Base-by-base conservation (phyloP, 2,329 filamentous ascomycete species). In the Aspergillus niger region DNA sequence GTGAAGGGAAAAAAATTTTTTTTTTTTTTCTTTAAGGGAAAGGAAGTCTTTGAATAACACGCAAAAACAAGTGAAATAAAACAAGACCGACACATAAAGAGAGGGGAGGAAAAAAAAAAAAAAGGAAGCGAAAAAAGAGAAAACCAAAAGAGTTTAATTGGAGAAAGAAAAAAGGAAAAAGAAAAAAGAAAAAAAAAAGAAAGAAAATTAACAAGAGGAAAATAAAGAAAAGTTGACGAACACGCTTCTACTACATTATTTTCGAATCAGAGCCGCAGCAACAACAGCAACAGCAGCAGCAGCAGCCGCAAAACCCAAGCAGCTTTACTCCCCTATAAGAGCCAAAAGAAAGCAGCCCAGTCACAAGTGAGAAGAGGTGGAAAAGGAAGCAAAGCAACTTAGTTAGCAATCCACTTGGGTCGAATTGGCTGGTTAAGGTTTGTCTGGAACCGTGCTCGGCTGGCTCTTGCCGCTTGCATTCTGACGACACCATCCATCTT, bases 401-500 rank as follows among this genome's bases (percentile, higher is more conserved):
- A 32, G 7, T n/a, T 50, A 51, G 26, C 48, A 30, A 51, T 30
- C 41, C 17, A 56, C 43, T 50, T 53, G 56, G 59, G 57, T 55
- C 53, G 54, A 55, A 54, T 55, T 59, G 59, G 57, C 53, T 55
- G 60, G 63, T 69, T 70, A 69, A 70, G 65, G 69, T 71, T 72
- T 69, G 65, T 66, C 66, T 71, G 68, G 68, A 70, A 71, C 70
- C 63, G 67, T 66, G 62, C 65, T 68, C 69, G 66, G 69, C 62
- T 70, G 68, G 66, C 62, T 69, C 65, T 70, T 72, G 70, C 71
- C 71, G 71, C 70, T 72, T 74, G 72, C 69, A 67, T 70, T 70
- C 70, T 74, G 70, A 72, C 72, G 70, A 71, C 72, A 74, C 71
- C 70, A 71, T 66, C 63, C 58, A 64, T 58, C 61, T 38, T 56